These are phyloP conservation scores for Annona cherimola DNA, from an alignment of 164 flowering plant genomes.

Conservation along the genomic window DNA sequence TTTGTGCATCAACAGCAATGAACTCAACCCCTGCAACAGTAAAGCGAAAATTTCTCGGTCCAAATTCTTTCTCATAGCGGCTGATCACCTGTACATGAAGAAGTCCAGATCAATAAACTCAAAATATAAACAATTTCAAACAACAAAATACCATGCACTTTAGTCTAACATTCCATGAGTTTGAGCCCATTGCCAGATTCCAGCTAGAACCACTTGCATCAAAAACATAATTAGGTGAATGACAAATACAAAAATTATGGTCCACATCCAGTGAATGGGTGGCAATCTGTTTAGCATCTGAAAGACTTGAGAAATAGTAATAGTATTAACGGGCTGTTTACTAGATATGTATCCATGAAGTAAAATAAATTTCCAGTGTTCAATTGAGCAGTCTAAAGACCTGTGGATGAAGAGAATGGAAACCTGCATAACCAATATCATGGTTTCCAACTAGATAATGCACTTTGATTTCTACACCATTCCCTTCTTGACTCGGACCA, in stretches of 20 bases:
- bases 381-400: constrained; percentile 22
- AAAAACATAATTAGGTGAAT: background rate
- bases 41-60: constrained; percentile 53
- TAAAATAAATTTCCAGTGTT: background rate
- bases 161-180: background rate
- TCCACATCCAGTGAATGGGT: background rate
- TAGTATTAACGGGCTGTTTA: too few species aligned
- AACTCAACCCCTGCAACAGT: constrained; percentile 67
- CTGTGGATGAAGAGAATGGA: constrained; percentile 47
- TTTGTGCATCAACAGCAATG: constrained; percentile 74
- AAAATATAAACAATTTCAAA: background rate
- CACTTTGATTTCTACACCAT: constrained; percentile 28
- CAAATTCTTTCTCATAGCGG: constrained; percentile 72
- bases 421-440: constrained; percentile 70
- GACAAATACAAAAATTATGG: background rate
- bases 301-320: background rate
- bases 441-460: constrained; percentile 80
- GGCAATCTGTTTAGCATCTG: background rate
- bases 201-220: background rate
- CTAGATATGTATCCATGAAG: too few species aligned
- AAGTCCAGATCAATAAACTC: background rate
- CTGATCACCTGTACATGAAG: constrained; percentile 43
- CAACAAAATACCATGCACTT: background rate
- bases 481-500: constrained; percentile 36
- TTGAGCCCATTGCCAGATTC: background rate